Evolutionary conservation across 306 rosid genomes (phyloP).

Genomic region (Erythrophleum fordii): DNA sequence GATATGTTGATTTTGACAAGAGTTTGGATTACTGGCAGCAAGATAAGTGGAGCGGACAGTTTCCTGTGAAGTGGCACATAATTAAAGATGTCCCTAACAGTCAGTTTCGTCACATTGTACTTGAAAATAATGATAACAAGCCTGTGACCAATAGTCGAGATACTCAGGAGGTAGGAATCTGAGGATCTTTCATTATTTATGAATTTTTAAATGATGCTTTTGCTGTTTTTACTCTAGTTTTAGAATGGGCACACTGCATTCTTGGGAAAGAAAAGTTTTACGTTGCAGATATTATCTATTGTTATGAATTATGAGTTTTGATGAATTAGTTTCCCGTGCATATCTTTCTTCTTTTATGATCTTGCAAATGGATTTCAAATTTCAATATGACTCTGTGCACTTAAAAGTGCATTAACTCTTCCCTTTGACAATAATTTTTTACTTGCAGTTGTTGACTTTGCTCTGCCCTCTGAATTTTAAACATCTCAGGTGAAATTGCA

Average conservation of each 20-base stretch:
- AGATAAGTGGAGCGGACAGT: constrained; percentile 93
- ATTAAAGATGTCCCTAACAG: constrained; percentile 85
- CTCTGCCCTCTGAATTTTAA: constrained; percentile 19
- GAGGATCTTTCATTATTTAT: constrained; percentile 17
- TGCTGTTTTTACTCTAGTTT: constrained; percentile 17
- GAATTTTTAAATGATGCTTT: constrained; percentile 28
- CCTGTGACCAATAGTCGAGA: constrained; percentile 92
- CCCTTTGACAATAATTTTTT: too few species aligned
- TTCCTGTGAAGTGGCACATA: constrained; percentile 84
- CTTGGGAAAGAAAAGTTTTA: too few species aligned
- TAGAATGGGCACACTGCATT: neutral
- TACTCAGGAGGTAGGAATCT: constrained; percentile 77
- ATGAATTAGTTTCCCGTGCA: constrained; percentile 1
- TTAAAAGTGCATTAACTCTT: neutral
- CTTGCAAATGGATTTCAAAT: constrained; percentile 13
- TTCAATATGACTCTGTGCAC: neutral
- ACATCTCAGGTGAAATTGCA: constrained; percentile 69
- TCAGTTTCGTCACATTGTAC: constrained; percentile 83
- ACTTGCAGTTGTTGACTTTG: constrained; percentile 17
- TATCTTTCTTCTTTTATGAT: neutral
- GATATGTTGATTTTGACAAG: constrained; percentile 84
- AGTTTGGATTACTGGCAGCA: constrained; percentile 89
- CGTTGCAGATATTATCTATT: too few species aligned
- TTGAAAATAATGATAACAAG: constrained; percentile 86
- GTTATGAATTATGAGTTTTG: neutral